Base-by-base conservation (phyloP, 441 rosid genomes). In the Erysimum cheiri region DNA sequence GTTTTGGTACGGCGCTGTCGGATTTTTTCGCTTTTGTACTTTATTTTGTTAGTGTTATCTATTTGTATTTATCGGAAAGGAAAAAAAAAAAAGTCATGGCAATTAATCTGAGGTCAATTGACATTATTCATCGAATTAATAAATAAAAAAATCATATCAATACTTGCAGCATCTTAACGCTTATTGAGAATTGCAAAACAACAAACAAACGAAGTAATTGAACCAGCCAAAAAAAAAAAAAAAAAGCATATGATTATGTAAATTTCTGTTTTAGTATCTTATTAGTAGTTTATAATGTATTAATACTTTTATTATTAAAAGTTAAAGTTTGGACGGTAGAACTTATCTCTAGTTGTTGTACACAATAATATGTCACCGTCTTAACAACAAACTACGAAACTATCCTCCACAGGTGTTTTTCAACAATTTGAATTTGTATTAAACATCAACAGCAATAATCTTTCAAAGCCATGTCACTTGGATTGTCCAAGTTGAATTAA, bases 1-100 rank as follows among this genome's bases (percentile, higher is more conserved):
- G 73, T 60, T 73, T 73, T 50, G 44, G 71, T 60, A 61, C 65
- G 70, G 54, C 31, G 64, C 32, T 74, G 70, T 52, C 66, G 55
- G 35, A 60, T 72, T 17, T 32, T 31, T 54, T 12, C 29, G n/a
- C 26, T 19, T 32, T 35, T 41, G 2, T 43, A 13, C 9, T 44
- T 44, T 6, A 33, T 44, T 32, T 43, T 55, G 56, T 47, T 44
- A n/a, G 44, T 13, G 60, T 55, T 33, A 22, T 69, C 49, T 69
- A 37, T 60, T 59, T 70, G 59, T 59, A 39, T 58, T 47, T 41
- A 13, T 33, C 19, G 12, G 0, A 10, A 15, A 47, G 8, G 11
- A 12, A 29, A 52, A 26, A 8, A 11, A 33, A 22, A 46, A 33
- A 43, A 6, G 29, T 44, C 50, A 70, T 17, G 3, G 58, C 67